phyloP scores from a whole-genome alignment of 1,284 basidiomycete species.

The Cerrena zonata region DNA sequence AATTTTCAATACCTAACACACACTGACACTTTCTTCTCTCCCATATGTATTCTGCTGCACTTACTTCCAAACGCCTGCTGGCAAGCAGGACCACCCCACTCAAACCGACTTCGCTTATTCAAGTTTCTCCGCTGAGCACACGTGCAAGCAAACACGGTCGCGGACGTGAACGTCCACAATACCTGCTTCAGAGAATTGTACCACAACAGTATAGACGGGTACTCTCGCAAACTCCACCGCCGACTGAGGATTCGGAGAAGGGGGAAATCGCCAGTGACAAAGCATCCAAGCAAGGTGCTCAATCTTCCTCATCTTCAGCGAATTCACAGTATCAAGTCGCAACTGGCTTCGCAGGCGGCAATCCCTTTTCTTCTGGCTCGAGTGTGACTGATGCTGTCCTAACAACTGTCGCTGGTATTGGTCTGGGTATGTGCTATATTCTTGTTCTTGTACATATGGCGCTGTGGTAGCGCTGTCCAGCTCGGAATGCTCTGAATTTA shows the following conservation, averaged over 20 bases:
- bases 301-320: too few relatives aligned
- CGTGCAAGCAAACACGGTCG: neutral
- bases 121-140: neutral
- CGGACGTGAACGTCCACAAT: too few relatives aligned
- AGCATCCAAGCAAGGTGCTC: neutral
- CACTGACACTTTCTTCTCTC: too few relatives aligned
- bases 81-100: neutral
- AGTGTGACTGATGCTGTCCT: conserved; percentile 44
- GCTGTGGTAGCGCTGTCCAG: neutral
- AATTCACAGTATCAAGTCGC: neutral
- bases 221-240: neutral
- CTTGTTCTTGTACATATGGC: neutral
- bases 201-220: neutral
- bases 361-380: conserved; percentile 15
- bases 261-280: neutral
- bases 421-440: conserved; percentile 48
- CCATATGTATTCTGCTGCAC: neutral
- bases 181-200: too few relatives aligned
- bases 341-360: neutral
- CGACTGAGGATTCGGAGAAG: neutral
- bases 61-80: neutral
- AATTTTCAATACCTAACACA: too few relatives aligned
- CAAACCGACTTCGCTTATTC: neutral
- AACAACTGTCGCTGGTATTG: conserved; percentile 57
- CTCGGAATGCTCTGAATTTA: neutral